These are phyloP conservation scores for Brasilioporus rufonigricans DNA, from an alignment of 768 basidiomycete species.

Conservation along the genomic window DNA sequence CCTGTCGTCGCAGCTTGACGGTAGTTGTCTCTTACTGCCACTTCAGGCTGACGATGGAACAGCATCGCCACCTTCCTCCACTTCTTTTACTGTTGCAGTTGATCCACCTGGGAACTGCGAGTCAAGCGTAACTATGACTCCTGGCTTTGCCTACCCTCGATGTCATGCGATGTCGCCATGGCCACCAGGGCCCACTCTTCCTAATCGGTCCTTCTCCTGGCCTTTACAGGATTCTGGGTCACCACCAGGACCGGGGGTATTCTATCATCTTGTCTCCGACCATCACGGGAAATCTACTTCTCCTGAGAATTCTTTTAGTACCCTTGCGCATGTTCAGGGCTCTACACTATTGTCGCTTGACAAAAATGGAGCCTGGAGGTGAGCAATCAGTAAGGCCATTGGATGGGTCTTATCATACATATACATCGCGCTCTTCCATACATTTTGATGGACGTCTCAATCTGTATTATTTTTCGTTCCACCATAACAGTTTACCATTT, in stretches of 20 bases:
- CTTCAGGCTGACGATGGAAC: conserved; percentile 3
- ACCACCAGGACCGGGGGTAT: neutral
- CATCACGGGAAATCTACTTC: neutral
- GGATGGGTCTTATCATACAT: neutral
- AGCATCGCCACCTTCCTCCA: neutral
- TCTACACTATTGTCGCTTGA: conserved; percentile 1
- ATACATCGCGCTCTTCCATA: neutral
- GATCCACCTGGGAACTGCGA: conserved; percentile 3
- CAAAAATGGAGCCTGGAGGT: neutral
- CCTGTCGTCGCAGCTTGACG: neutral
- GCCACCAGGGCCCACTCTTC: neutral
- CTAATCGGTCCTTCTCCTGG: neutral
- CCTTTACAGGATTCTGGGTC: neutral
- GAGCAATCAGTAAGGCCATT: neutral
- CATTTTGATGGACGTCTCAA: neutral
- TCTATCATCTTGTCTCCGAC: conserved; percentile 4
- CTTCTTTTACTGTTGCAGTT: neutral
- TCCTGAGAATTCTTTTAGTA: neutral
- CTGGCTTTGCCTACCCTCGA: neutral
- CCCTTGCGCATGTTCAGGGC: conserved; percentile 2
- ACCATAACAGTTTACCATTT: neutral
- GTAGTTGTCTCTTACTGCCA: neutral
- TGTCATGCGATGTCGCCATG: conserved; percentile 4
- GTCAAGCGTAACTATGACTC: neutral
- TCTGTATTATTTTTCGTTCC: neutral